Base-by-base conservation (phyloP, 2,329 filamentous ascomycete genomes). In the Talaromyces sp. region DNA sequence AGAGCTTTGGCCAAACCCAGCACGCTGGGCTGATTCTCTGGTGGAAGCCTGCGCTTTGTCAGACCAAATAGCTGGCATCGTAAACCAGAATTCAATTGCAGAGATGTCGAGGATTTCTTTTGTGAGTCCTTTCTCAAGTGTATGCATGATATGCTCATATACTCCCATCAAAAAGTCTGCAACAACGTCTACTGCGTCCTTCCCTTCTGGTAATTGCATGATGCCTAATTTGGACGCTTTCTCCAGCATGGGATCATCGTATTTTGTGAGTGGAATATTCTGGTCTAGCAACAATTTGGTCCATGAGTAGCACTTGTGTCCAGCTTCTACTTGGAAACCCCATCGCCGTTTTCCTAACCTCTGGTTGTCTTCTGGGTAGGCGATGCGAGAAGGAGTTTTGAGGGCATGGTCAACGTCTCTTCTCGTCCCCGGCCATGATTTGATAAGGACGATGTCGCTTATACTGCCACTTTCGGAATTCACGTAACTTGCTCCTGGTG, bases 1-100 rank as follows among this genome's bases (percentile, higher is more conserved):
- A 55, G 44, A 0, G 61, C 63, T 50, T 63, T 56, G 0, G 63
- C 67, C 47, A 66, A 66, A 16, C 59, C 61, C 52, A 64, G 56
- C 6, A 64, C 65, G 34, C 63, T 66, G 8, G 10, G 27, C 18
- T 62, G 59, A 14, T 63, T 68, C 28, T 54, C 30, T 14, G 51
- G 58, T 59, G 40, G 64, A 56, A 57, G 62, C 27, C 56, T 69
- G 67, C 1, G 72, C 70, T 18, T 60, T 63, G 5, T 73, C 71
- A 4, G 67, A 61, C 70, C 70, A 73, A 10, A 73, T 66, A 2
- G 70, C 71, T 2, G 72, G 70, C 5, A 73, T 69, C 1, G 69
- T 73, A 28, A 73, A 68, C 12, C 68, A 64, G 34, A 65, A 71
- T 31, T 65, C 62, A 23, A 70, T 64, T 65, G 8, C 54, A 52